These are phyloP conservation scores for Termitomyces sp. DNA, from an alignment of 768 basidiomycete genomes.

Conservation along the genomic window DNA sequence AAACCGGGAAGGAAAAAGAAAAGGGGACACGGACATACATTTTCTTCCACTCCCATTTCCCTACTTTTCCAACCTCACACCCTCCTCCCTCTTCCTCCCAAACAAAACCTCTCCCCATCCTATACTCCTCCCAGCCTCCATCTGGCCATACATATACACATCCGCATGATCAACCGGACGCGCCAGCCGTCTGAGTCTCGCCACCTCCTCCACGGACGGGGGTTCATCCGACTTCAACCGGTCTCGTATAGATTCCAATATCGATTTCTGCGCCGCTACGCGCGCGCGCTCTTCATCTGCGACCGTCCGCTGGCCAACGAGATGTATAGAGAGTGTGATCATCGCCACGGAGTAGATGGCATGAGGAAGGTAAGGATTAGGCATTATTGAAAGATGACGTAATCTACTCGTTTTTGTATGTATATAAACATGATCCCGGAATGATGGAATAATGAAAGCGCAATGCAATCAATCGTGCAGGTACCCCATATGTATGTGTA, in stretches of 20 bases:
- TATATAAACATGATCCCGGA: background rate
- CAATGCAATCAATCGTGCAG: too few species aligned
- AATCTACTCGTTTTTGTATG: slow-evolving; percentile 1
- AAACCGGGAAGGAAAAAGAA: too few species aligned
- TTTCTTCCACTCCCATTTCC: too few species aligned
- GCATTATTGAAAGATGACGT: slow-evolving; percentile 14
- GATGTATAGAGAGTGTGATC: slow-evolving; percentile 63
- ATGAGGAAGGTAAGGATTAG: slow-evolving; percentile 49
- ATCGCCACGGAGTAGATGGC: slow-evolving; percentile 60
- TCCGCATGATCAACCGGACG: slow-evolving; percentile 15
- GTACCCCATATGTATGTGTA: too few species aligned
- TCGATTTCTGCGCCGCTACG: slow-evolving; percentile 50
- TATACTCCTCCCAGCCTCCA: slow-evolving; percentile 19
- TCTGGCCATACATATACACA: too few species aligned
- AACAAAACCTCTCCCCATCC: slow-evolving; percentile 48
- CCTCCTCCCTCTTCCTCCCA: slow-evolving; percentile 28
- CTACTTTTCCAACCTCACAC: too few species aligned
- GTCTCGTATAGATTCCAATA: slow-evolving; percentile 52
- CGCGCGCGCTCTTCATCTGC: slow-evolving; percentile 50
- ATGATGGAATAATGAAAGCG: too few species aligned
- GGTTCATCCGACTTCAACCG: slow-evolving; percentile 43
- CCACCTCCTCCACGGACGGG: slow-evolving; percentile 45
- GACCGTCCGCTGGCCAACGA: slow-evolving; percentile 45
- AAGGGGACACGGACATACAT: too few species aligned
- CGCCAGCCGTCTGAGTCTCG: slow-evolving; percentile 49